phyloP scores from a whole-genome alignment of 768 basidiomycete species.

The Coprinellus micaceus region DNA sequence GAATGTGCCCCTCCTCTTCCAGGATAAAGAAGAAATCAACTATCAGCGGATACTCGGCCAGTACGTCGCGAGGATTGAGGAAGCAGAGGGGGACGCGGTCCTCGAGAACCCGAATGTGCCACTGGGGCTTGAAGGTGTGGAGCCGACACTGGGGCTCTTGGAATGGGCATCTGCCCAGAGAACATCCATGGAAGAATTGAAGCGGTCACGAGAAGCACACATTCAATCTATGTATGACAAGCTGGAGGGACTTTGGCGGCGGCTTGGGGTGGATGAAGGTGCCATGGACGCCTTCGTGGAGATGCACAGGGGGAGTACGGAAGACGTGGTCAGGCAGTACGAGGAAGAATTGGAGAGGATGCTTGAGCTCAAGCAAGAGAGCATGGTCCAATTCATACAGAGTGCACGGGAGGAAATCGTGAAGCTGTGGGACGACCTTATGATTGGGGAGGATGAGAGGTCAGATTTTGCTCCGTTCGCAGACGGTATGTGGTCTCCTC shows the following conservation, averaged over 20 bases:
- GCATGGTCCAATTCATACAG: constrained; percentile 80
- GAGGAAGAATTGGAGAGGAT: constrained; percentile 88
- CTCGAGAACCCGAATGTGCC: constrained; percentile 30
- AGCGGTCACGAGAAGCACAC: constrained; percentile 69
- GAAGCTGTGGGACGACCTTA: constrained; percentile 79
- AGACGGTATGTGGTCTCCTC: constrained; percentile 56
- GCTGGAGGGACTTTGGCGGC: constrained; percentile 84
- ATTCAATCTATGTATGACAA: constrained; percentile 95
- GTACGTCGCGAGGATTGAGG: constrained; percentile 62
- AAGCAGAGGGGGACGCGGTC: constrained; percentile 48
- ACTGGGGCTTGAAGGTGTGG: constrained; percentile 67
- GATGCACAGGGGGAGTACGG: constrained; percentile 75
- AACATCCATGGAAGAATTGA: constrained; percentile 64
- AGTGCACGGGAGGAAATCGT: constrained; percentile 81
- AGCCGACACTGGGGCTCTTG: constrained; percentile 74
- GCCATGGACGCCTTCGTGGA: constrained; percentile 95
- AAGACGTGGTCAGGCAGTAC: constrained; percentile 74
- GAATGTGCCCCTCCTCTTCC: constrained; percentile 35
- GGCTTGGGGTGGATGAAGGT: constrained; percentile 73
- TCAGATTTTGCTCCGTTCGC: constrained; percentile 77
- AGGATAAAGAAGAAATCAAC: constrained; percentile 39
- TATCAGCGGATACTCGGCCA: constrained; percentile 55
- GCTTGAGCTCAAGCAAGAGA: constrained; percentile 81
- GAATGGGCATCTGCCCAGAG: constrained; percentile 62
- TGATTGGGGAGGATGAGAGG: constrained; percentile 80